These are phyloP conservation scores for Fusarium papillatum DNA, from an alignment of 2,329 filamentous ascomycete genomes.

Conservation along the genomic window DNA sequence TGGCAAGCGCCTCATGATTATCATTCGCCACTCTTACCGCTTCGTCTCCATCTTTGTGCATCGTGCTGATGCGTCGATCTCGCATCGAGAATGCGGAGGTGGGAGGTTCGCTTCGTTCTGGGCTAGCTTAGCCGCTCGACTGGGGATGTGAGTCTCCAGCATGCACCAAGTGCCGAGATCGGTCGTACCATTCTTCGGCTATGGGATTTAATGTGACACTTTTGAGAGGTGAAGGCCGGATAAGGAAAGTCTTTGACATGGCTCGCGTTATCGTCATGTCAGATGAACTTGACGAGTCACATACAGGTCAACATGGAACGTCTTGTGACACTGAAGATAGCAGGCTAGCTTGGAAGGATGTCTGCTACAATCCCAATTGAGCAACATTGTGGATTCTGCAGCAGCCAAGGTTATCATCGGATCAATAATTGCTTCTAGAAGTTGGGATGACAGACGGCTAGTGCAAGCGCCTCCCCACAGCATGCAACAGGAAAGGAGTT, in stretches of 20 bases:
- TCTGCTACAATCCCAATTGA: neutral
- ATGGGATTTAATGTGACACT: neutral
- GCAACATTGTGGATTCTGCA: neutral
- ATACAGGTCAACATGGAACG: neutral
- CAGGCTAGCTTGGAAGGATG: neutral
- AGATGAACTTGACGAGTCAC: neutral
- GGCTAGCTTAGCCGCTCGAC: constrained; percentile 1
- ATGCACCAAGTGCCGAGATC: neutral
- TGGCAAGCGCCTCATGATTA: neutral
- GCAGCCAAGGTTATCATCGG: neutral
- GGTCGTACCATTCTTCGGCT: neutral
- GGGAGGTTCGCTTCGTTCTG: neutral
- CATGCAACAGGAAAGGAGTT: neutral
- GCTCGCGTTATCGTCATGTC: neutral
- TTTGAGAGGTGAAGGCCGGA: neutral
- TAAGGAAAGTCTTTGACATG: neutral
- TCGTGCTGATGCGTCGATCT: neutral
- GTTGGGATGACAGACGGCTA: neutral
- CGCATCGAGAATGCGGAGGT: neutral
- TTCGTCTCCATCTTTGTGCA: neutral
- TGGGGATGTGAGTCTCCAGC: neutral
- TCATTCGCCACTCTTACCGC: neutral
- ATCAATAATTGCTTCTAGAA: neutral
- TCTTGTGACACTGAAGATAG: neutral
- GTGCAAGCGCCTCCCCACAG: neutral